Conservation (phyloP, 345 rosid genomes). For the Mercurialis annua region DNA sequence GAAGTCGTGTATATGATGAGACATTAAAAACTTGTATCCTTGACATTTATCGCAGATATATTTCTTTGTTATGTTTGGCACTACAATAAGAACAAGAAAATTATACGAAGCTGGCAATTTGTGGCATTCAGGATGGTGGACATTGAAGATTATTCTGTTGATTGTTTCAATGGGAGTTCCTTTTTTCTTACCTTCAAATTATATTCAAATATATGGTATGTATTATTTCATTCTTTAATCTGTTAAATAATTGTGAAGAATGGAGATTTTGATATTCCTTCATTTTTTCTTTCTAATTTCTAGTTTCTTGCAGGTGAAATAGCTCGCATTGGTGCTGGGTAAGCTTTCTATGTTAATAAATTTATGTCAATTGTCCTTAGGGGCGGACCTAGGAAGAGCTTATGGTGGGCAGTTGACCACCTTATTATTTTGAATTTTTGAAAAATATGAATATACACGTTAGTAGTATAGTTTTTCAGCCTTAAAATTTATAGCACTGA, state of each 20-base stretch:
- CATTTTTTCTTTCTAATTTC: too few species aligned
- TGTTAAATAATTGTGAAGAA: background rate
- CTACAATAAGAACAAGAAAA: constrained; percentile 59
- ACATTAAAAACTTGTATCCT: constrained; percentile 25
- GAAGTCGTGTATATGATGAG: too few species aligned
- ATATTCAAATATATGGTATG: constrained; percentile 70
- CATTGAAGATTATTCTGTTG: constrained; percentile 47
- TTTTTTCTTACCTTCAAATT: constrained; percentile 58
- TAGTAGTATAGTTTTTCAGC: too few species aligned
- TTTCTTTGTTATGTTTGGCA: constrained; percentile 66
- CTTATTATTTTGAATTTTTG: too few species aligned
- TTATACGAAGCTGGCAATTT: constrained; percentile 42
- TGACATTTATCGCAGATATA: constrained; percentile 58
- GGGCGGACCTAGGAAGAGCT: too few species aligned
- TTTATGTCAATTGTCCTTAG: too few species aligned
- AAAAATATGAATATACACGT: too few species aligned
- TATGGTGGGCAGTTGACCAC: too few species aligned
- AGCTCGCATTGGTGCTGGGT: constrained; percentile 91
- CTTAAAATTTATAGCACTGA: too few species aligned
- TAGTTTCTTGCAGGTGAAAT: constrained; percentile 64
- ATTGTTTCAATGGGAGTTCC: constrained; percentile 46
- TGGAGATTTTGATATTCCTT: too few species aligned
- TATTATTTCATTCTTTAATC: background rate
- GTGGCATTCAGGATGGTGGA: constrained; percentile 86
- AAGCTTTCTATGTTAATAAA: constrained; percentile 32